Evolutionary conservation across 345 rosid genomes (phyloP), one percentile per base, ranked within the genome.

Genomic region (Ceriops tagal): DNA sequence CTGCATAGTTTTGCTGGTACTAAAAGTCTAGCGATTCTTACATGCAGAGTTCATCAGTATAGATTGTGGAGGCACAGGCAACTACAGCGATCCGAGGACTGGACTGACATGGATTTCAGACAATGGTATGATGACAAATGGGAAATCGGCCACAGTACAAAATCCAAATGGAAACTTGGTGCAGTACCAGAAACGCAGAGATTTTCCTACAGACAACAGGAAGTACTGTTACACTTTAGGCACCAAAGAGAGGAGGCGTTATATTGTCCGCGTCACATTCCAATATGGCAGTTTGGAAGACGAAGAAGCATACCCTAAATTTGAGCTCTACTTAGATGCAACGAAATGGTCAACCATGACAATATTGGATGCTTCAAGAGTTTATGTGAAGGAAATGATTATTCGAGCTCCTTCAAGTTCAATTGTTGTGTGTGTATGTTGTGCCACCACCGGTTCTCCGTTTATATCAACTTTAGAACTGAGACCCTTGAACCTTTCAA

Each of bases 301-400:
- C 64, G 92, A 86, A 69, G 92, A 83, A 66, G 77, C 90, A 0
- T 92, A 81, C 73, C 99, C 99, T 0, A 85, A 92, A 75, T 96
- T 96, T 71, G 83, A 89, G 58, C 87, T 96, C 53, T 90, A 84
- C 68, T 75, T 96, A 66, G 98, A 96, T 77, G 88, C 97, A 35
- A 96, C 99, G 0, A 80, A 85, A 74, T 96, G 99, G 99, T 83
- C 98, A 39, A 92, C 96, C 24, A 90, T 96, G 62, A 85, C 81
- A 2, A 68, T 96, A 62, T 80, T 73, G 74, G 99, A 92, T 49
- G 85, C 84, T 68, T 69, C 87, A 9, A 85, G 96, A 60, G 88
- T 84, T 1, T 90, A 92, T 76, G 84, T 80, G 51, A 80, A 92
- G 74, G 99, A 92, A 73, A 80, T 92, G 87, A 84, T 96, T 9